Base-by-base conservation (phyloP, 177 flowering plant genomes). In the Vitis hybrid region DNA sequence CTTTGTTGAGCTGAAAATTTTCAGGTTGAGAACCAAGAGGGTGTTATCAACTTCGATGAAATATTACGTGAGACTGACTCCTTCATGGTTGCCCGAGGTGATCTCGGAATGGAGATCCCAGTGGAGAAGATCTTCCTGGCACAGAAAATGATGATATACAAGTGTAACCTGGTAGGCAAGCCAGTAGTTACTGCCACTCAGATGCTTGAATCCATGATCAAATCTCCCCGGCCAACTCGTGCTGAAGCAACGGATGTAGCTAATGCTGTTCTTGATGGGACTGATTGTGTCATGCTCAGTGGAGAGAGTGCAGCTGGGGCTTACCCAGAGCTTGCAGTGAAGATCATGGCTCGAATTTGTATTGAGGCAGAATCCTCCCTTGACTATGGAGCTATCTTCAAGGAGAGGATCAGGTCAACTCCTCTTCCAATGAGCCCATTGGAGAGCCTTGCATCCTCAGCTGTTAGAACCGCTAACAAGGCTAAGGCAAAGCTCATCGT, bases 161-260 rank as follows among this genome's bases (percentile, higher is more conserved):
- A 91, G 75, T 91, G 97, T 75, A 91, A 91, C 72, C 85, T 88
- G 14, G 90, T 72, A 4, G 97, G 97, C 56, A 91, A 91, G 78
- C 91, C 94, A 18, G 97, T 91, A 54, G 97, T 91, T 24, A 91
- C 97, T 65, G 97, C 97, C 58, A 91, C 97, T 48, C 97, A 91
- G 79, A 91, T 91, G 97, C 90, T 91, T 49, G 94, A 91, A 71
- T 91, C 97, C n/a, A 91, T 89, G 97, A 91, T 89, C 76, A 91
- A 91, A 70, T 89, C 94, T 15, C 94, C 97, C 2, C 74, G 97
- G 11, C 97, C 97, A 30, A 91, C 94, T 19, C 91, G 94, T 71
- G 97, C 94, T 14, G 97, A 91, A 76, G 97, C 97, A 18, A 88
- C 92, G 30, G 97, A 91, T 75, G 97, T 91, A 11, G 97, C 97